These are phyloP conservation scores for Arabidopsis arenosa DNA, from an alignment of 345 rosid genomes.

Conservation along the genomic window DNA sequence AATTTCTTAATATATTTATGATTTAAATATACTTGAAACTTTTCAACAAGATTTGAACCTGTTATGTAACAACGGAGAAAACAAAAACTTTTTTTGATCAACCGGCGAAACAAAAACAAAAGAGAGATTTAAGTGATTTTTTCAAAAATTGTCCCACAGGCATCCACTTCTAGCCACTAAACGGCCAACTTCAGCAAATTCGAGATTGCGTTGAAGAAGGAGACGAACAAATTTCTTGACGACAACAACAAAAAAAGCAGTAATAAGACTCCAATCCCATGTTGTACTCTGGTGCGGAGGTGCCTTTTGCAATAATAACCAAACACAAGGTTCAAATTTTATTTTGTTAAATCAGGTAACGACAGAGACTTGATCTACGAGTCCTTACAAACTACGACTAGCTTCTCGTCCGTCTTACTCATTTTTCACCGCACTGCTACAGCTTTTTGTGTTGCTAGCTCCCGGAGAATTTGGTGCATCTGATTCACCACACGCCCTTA, in stretches of 20 bases:
- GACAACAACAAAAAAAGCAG: not conserved
- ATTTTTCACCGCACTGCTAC: slow-evolving; percentile 34
- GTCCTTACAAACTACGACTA: slow-evolving; percentile 17
- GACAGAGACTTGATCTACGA: slow-evolving; percentile 18
- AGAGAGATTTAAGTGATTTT: not conserved
- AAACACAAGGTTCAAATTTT: slow-evolving; percentile 22
- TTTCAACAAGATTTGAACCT: not conserved
- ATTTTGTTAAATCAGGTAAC: slow-evolving; percentile 12
- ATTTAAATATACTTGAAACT: not conserved
- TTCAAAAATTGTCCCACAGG: not conserved
- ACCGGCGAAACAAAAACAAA: not conserved
- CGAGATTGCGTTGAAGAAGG: no score
- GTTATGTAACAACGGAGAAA: not conserved
- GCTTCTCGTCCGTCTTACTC: slow-evolving; percentile 32
- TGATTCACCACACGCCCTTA: slow-evolving; percentile 62
- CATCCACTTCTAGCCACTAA: not conserved
- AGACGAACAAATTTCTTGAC: not conserved
- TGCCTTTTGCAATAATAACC: slow-evolving; percentile 3
- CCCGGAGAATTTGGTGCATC: slow-evolving; percentile 48
- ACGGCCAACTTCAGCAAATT: not conserved
- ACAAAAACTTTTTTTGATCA: no score
- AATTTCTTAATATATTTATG: not conserved
- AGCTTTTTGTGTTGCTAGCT: slow-evolving; percentile 30
- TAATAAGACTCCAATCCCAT: not conserved
- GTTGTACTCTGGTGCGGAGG: not conserved